Conservation (phyloP, 345 rosid species). For the Capsella bursapastoris region DNA sequence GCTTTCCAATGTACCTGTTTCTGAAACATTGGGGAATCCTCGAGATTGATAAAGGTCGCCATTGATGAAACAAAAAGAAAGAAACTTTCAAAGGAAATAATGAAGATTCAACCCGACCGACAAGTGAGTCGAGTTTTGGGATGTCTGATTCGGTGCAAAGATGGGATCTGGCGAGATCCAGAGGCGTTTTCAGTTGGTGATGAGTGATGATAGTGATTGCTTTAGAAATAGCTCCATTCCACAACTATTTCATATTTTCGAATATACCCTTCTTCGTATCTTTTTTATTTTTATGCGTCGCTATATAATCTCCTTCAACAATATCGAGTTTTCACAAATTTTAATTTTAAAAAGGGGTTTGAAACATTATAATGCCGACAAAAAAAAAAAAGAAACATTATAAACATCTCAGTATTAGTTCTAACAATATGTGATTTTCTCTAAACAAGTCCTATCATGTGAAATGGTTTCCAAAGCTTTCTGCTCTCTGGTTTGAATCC, state of each 20-base stretch:
- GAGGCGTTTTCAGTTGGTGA: slow-evolving; percentile 40
- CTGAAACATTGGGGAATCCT: slow-evolving; percentile 82
- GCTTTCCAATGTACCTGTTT: slow-evolving; percentile 54
- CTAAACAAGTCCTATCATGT: not conserved
- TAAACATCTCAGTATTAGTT: no score
- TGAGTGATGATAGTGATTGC: slow-evolving; percentile 14
- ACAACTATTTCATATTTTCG: not conserved
- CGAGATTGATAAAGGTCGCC: slow-evolving; percentile 68
- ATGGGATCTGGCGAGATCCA: slow-evolving; percentile 45
- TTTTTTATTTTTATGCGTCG: not conserved
- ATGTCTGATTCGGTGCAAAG: slow-evolving; percentile 21
- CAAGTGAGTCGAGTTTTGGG: not conserved
- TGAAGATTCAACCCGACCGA: not conserved
- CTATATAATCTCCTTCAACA: not conserved
- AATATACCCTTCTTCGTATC: not conserved
- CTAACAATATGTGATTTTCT: not conserved
- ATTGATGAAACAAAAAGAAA: slow-evolving; percentile 40
- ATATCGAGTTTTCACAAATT: not conserved
- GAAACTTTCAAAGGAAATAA: slow-evolving; percentile 16
- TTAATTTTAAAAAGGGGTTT: no score
- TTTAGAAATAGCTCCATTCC: slow-evolving; percentile 6
- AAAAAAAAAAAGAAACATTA: no score
- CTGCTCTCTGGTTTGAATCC: not conserved
- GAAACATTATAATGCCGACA: no score
- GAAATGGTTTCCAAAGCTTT: slow-evolving; percentile 15